Conservation (phyloP, 768 basidiomycete genomes). For the Phylloporus scabripes region DNA sequence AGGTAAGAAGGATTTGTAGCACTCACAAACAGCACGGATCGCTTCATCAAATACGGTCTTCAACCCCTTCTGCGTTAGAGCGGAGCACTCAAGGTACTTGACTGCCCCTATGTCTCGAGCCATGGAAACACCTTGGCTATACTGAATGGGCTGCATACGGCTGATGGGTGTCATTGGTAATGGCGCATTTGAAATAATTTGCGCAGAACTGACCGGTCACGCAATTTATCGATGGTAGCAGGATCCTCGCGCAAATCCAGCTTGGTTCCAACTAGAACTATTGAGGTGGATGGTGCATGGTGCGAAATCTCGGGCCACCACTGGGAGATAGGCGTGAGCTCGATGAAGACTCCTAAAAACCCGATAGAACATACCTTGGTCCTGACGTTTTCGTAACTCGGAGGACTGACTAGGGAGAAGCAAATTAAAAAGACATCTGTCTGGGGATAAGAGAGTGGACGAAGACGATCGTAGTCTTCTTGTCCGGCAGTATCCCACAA, state of each 20-base stretch:
- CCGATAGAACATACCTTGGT: constrained; percentile 66
- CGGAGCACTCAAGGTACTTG: constrained; percentile 94
- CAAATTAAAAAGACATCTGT: constrained; percentile 99
- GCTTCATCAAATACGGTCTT: constrained; percentile 99
- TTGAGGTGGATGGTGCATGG: constrained; percentile 90
- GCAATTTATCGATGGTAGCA: constrained; percentile 84
- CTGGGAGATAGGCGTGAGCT: constrained; percentile 35
- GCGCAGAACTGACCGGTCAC: constrained; percentile 63
- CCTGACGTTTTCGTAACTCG: constrained; percentile 97
- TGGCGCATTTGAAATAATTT: constrained; percentile 1
- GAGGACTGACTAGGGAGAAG: constrained; percentile 96
- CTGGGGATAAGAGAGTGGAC: constrained; percentile 97
- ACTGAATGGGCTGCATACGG: constrained; percentile 93
- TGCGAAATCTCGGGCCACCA: constrained; percentile 98
- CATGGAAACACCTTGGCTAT: constrained; percentile 86
- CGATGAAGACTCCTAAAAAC: neutral
- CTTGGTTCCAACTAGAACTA: constrained; percentile 95
- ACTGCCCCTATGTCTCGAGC: constrained; percentile 92
- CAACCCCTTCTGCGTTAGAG: constrained; percentile 94
- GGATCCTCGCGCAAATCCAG: constrained; percentile 96
- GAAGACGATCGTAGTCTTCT: constrained; percentile 97
- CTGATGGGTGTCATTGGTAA: constrained; percentile 34
- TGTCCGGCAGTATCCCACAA: constrained; percentile 99
- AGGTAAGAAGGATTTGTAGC: neutral
- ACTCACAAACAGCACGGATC: constrained; percentile 91